Conservation (phyloP, 257 asterid genomes). For the Buddleja alternifolia region DNA sequence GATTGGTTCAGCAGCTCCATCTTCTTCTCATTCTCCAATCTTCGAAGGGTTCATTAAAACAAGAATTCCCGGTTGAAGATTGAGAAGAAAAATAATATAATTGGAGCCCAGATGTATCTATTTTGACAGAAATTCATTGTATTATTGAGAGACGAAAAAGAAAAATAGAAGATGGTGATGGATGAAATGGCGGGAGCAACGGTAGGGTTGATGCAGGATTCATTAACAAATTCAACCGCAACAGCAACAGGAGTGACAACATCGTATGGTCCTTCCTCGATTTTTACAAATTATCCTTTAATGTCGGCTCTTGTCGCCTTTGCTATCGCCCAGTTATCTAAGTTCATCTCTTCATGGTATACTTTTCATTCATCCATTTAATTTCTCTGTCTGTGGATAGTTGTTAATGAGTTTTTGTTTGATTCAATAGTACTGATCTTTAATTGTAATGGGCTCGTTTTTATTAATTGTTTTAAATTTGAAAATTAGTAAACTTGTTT, state of each 20-base stretch:
- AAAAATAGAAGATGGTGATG: constrained; percentile 30
- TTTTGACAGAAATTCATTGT: background rate
- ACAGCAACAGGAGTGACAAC: constrained; percentile 36
- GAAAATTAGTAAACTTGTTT: background rate
- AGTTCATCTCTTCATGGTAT: constrained; percentile 75
- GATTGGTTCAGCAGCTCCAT: constrained; percentile 10
- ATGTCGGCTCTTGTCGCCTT: constrained; percentile 79
- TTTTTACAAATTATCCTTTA: constrained; percentile 66
- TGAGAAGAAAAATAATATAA: constrained; percentile 25
- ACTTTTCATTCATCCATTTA: constrained; percentile 29
- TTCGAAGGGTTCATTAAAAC: constrained; percentile 16
- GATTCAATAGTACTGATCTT: background rate
- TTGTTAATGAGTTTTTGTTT: background rate
- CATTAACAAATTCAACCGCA: constrained; percentile 32
- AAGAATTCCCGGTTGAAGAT: constrained; percentile 18
- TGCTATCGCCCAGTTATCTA: constrained; percentile 70
- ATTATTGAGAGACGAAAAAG: constrained; percentile 15
- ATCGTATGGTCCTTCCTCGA: constrained; percentile 41
- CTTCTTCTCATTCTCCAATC: constrained; percentile 20
- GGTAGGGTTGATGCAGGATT: constrained; percentile 31
- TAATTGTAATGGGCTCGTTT: constrained; percentile 1
- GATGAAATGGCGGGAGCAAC: constrained; percentile 42
- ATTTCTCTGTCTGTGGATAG: background rate
- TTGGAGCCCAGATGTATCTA: constrained; percentile 3
- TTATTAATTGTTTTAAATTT: background rate